Conservation (phyloP, 2,329 filamentous ascomycete genomes). For the Trichoderma aggressivum region DNA sequence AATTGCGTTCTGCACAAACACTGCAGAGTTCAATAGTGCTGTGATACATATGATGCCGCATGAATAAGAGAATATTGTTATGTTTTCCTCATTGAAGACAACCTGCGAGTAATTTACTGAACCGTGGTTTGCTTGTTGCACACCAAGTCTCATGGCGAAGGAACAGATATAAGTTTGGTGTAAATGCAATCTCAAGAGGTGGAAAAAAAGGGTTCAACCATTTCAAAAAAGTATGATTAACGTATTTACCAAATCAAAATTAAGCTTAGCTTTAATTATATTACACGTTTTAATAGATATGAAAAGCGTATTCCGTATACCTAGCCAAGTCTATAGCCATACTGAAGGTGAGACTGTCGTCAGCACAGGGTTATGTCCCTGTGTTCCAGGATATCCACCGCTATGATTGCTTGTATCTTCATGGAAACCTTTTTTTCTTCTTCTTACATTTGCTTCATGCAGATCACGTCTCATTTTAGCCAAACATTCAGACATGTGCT, state of each 20-base stretch:
- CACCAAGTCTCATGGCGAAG: neutral
- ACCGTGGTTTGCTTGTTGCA: neutral
- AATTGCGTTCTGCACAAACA: neutral
- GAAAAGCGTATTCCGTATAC: neutral
- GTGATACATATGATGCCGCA: no score
- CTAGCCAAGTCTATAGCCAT: neutral
- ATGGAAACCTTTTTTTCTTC: neutral
- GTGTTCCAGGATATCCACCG: neutral
- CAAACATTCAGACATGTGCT: neutral
- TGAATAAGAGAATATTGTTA: no score
- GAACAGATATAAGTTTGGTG: neutral
- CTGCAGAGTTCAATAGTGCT: neutral
- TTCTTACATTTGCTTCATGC: fast-evolving
- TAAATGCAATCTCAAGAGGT: neutral
- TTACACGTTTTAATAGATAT: neutral
- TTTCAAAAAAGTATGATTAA: neutral
- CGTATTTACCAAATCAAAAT: neutral
- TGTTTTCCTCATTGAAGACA: no score
- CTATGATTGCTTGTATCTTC: neutral
- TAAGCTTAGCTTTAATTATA: neutral
- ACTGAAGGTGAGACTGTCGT: neutral
- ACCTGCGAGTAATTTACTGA: neutral
- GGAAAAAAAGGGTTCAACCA: neutral
- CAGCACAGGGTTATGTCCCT: neutral
- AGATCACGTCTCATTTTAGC: neutral